A percentile compares a stretch with the other conserved stretches of the same genome.
These are phyloP conservation scores for Rhodomyrtus tomentosa DNA, from an alignment of 345 rosid species.

Conservation along the genomic window DNA sequence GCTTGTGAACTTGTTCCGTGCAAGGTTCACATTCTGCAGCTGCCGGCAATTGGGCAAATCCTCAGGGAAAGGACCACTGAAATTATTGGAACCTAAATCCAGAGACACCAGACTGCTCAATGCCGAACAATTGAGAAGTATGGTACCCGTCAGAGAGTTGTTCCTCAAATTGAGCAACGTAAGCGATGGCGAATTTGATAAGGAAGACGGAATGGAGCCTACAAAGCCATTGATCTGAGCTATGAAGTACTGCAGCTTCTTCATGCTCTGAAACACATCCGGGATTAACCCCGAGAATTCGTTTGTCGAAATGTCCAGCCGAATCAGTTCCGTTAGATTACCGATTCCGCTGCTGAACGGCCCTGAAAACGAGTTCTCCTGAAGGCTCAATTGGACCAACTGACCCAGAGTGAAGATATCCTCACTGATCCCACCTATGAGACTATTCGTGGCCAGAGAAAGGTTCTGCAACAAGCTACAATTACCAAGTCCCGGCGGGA, in stretches of 20 bases:
- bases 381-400: not conserved
- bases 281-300: conserved; percentile 1
- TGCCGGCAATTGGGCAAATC: not conserved
- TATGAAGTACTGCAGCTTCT: not conserved
- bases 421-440: not conserved
- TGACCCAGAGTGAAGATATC: not conserved
- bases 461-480: not conserved
- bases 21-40: not conserved
- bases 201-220: conserved; percentile 1
- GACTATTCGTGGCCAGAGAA: not conserved
- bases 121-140: conserved; percentile 1
- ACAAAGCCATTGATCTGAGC: not conserved
- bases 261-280: conserved; percentile 3
- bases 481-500: not conserved
- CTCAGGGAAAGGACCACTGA: conserved; percentile 1
- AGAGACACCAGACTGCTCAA: not conserved
- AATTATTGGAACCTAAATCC: not conserved
- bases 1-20: not conserved
- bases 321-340: not conserved
- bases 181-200: not conserved
- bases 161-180: not conserved
- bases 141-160: not conserved
- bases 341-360: not conserved
- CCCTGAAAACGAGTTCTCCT: conserved; percentile 1
- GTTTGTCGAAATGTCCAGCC: conserved; percentile 3